Evolutionary conservation across 768 basidiomycete species (phyloP).

Genomic region (Boletellus ananas): DNA sequence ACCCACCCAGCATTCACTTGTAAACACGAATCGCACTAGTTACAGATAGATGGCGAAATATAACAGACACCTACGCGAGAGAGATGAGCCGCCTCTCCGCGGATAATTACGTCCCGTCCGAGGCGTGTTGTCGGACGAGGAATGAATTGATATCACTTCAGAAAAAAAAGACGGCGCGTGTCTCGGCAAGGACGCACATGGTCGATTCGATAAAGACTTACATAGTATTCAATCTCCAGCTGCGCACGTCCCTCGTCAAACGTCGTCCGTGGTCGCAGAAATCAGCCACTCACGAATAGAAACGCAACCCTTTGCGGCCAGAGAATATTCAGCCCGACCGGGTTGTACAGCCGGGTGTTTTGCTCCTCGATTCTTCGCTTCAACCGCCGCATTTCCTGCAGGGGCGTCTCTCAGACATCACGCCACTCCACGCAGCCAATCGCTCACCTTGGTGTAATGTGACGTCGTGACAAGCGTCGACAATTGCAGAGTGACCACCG

Average conservation of each 20-base stretch:
- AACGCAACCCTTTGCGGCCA: conserved; percentile 85
- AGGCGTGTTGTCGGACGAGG: neutral
- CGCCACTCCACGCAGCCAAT: neutral
- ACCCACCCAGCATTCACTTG: no score
- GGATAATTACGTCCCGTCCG: conserved; percentile 2
- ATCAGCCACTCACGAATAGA: conserved; percentile 70
- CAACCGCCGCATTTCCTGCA: conserved; percentile 75
- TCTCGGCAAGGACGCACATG: neutral
- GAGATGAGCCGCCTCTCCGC: conserved; percentile 7
- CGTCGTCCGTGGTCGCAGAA: neutral
- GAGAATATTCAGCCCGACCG: conserved; percentile 80
- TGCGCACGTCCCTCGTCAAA: conserved; percentile 30
- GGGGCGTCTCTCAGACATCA: conserved; percentile 2
- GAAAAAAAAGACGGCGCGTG: neutral
- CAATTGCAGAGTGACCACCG: conserved; percentile 77
- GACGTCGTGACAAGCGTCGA: conserved; percentile 63
- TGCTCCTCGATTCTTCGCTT: conserved; percentile 57
- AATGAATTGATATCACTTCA: conserved; percentile 19
- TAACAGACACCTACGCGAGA: conserved; percentile 6
- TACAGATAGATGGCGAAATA: conserved; percentile 4
- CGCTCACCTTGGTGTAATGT: conserved; percentile 77
- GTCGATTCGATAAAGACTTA: conserved; percentile 36
- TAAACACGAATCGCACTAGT: no score
- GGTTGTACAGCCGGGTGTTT: conserved; percentile 77
- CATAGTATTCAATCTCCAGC: conserved; percentile 96